Base-by-base conservation (phyloP, 2,329 filamentous ascomycete genomes). In the Talaromyces funiculosus region DNA sequence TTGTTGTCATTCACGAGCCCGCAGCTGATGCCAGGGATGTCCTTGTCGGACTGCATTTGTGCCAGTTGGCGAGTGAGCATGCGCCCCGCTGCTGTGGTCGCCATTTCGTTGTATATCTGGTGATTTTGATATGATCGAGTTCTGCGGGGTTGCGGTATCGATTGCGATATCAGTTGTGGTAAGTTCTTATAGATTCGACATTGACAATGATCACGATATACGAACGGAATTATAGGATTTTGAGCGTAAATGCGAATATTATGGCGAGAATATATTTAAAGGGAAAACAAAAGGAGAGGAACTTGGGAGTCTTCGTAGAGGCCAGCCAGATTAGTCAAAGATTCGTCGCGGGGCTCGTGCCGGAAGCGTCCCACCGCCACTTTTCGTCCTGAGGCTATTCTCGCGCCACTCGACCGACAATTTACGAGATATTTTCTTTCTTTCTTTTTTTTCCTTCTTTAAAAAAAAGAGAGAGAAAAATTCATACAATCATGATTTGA, bases 11-110 rank as follows among this genome's bases (percentile, higher is more conserved):
- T 86, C 57, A 92, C 86, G 45, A 99, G 80, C 0, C 94, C 94
- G 69, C 91, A 96, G 64, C 92, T 97, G 71, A 97, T 96, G 57
- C 93, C 94, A 0, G 91, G 91, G 51, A 97, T 89, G 75, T 96
- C 92, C 72, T 92, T 93, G 73, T 90, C 88, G 24, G 84, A 86
- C 77, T 96, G 90, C 86, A 99, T 97, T 73, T 95, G 88, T 80
- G 96, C 96, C 66, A 97, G 85, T 78, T 97, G 93, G 61, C 90
- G 86, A 68, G 84, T 80, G 51, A 99, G 85, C 65, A 97, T 85
- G 63, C 87, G 63, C 78, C 80, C 73, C 42, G 75, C 73, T 37
- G 73, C 66, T 53, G 78, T 75, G 42, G 77, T 77, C 60, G 78
- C 74, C 73, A 79, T 78, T 53, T 9, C 53, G 42, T 26, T 53